A percentile compares a stretch with the other conserved stretches of the same genome.
phyloP scores from a whole-genome alignment of 169 alveolate species.

The Sarcocystis neurona region DNA sequence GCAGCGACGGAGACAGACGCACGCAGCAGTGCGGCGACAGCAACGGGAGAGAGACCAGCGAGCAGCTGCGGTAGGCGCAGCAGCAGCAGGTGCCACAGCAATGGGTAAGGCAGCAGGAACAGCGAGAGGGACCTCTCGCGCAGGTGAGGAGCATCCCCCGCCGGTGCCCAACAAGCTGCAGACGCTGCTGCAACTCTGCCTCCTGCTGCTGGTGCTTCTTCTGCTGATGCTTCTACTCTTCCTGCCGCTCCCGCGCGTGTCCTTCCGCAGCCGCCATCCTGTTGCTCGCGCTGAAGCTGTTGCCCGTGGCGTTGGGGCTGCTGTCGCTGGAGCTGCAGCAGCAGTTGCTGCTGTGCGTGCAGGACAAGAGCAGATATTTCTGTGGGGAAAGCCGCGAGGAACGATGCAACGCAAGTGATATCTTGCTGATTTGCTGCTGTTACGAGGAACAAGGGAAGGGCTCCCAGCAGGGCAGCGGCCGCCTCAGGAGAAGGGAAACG shows the following conservation, averaged over 20 bases:
- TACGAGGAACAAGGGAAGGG: background rate
- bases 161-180: background rate
- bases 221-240: background rate
- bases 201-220: background rate
- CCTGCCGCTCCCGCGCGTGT: background rate
- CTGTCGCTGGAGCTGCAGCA: background rate
- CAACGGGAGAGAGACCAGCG: constrained; percentile 24
- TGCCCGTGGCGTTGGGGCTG: background rate
- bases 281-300: background rate
- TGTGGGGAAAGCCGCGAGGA: constrained; percentile 1
- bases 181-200: background rate
- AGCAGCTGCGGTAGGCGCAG: constrained; percentile 16
- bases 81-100: background rate
- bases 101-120: constrained; percentile 11
- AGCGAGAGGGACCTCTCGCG: background rate
- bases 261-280: background rate
- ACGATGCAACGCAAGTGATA: constrained; percentile 3
- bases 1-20: background rate
- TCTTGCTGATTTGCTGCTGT: background rate
- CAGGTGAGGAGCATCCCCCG: background rate
- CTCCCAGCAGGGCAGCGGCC: background rate
- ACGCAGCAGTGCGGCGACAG: constrained; percentile 3
- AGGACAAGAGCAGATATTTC: background rate
- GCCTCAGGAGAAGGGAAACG: constrained; percentile 2
- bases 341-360: background rate